Conservation (phyloP, 805 yeast species). For the Suhomyces sp. region DNA sequence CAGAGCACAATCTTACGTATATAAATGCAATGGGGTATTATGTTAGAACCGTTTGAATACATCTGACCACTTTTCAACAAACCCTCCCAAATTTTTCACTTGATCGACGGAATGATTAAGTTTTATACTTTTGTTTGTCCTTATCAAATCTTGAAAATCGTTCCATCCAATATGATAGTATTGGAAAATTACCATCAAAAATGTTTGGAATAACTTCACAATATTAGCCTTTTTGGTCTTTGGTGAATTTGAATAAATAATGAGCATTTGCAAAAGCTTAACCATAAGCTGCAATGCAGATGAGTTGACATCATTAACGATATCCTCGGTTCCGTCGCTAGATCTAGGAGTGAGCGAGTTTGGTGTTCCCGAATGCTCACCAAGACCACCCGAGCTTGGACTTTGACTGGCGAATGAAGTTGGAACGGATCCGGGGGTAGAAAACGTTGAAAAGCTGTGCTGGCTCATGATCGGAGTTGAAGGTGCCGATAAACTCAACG, state of each 20-base stretch:
- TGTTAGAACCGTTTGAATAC: constrained; percentile 23
- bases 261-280: constrained; percentile 32
- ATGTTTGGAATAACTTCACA: constrained; percentile 29
- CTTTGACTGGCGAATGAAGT: constrained; percentile 3
- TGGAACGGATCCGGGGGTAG: constrained; percentile 1
- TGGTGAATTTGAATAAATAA: constrained; percentile 31
- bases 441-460: constrained; percentile 1
- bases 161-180: constrained; percentile 45
- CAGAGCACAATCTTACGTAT: background rate
- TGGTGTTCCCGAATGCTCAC: background rate
- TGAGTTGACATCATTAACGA: constrained; percentile 15
- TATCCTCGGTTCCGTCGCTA: constrained; percentile 2
- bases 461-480: constrained; percentile 33
- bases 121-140: constrained; percentile 33
- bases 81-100: constrained; percentile 31
- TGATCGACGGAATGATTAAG: constrained; percentile 35
- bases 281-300: constrained; percentile 30
- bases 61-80: constrained; percentile 38
- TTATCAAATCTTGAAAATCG: constrained; percentile 30
- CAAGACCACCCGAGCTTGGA: background rate
- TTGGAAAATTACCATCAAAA: constrained; percentile 30
- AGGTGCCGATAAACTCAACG: constrained; percentile 44
- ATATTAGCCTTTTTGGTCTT: constrained; percentile 29
- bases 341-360: constrained; percentile 5
- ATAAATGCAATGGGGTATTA: background rate